Percentiles rank a stretch among this genome's conserved stretches.
phyloP scores from a whole-genome alignment of 352 stramenopile genomes.

The Phytophthora fragariaefolia region DNA sequence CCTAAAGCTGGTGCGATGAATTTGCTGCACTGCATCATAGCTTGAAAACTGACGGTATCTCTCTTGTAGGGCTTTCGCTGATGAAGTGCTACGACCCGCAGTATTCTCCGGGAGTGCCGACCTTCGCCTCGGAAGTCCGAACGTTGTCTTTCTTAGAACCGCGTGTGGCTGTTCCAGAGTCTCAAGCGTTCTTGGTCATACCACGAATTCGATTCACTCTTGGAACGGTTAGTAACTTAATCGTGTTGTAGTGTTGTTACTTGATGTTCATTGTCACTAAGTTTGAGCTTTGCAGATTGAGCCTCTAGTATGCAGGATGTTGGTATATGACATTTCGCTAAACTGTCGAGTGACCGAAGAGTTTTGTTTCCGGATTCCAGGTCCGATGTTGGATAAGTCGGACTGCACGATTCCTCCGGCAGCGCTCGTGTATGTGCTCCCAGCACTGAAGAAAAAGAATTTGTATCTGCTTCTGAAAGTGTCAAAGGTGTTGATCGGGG shows the following conservation, averaged over 20 bases:
- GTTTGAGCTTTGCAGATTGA: conserved; percentile 53
- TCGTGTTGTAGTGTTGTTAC: neutral
- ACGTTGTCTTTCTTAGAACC: conserved; percentile 51
- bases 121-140: conserved; percentile 53
- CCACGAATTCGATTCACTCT: conserved; percentile 56
- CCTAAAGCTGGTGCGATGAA: conserved; percentile 23
- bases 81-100: conserved; percentile 76
- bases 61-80: conserved; percentile 39
- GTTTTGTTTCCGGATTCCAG: conserved; percentile 60
- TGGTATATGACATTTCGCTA: conserved; percentile 68
- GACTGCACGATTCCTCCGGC: conserved; percentile 17
- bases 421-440: conserved; percentile 65
- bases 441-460: conserved; percentile 54
- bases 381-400: conserved; percentile 23
- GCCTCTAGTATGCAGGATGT: conserved; percentile 59
- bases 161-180: conserved; percentile 56
- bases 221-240: conserved; percentile 44
- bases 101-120: conserved; percentile 43
- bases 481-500: conserved; percentile 63
- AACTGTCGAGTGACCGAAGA: conserved; percentile 69
- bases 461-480: conserved; percentile 75
- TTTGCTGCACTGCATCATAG: no score
- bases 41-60: no score
- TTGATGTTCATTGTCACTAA: neutral
- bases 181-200: conserved; percentile 52